phyloP scores from a whole-genome alignment of 1,284 basidiomycete species.

The Omphalotus olearius region DNA sequence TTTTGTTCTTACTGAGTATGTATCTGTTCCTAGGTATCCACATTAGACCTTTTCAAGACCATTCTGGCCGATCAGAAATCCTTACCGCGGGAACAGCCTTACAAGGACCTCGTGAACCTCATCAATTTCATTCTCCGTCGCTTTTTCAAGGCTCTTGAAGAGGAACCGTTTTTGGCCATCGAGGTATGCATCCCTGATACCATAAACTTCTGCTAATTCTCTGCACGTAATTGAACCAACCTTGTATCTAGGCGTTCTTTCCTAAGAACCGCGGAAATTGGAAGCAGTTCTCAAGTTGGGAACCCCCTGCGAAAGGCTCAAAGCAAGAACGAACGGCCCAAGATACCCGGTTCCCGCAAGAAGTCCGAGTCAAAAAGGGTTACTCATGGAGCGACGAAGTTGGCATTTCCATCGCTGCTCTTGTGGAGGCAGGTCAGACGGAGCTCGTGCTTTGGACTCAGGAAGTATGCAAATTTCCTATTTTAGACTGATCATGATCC shows the following conservation, averaged over 20 bases:
- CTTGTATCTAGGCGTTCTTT: conserved; percentile 65
- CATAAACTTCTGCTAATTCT: conserved; percentile 6
- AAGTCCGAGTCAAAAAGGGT: conserved; percentile 83
- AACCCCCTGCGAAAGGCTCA: conserved; percentile 58
- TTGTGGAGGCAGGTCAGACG: conserved; percentile 63
- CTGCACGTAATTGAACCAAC: conserved; percentile 15
- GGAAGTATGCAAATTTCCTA: conserved; percentile 42
- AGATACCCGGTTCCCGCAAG: conserved; percentile 49
- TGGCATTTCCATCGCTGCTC: conserved; percentile 75
- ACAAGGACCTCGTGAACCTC: conserved; percentile 78
- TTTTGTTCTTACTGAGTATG: conserved; percentile 12
- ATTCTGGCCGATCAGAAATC: conserved; percentile 76
- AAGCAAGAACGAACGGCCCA: conserved; percentile 36
- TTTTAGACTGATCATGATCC: background rate
- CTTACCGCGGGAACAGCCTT: conserved; percentile 72
- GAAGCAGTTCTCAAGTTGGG: conserved; percentile 81
- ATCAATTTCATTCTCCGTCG: conserved; percentile 84
- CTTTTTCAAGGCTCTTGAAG: conserved; percentile 86
- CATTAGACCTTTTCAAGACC: conserved; percentile 77
- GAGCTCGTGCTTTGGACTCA: conserved; percentile 77
- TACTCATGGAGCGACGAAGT: conserved; percentile 89
- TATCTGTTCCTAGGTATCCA: conserved; percentile 62
- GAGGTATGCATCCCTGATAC: conserved; percentile 47
- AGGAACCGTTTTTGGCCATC: conserved; percentile 80
- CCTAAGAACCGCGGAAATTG: conserved; percentile 84